These are phyloP conservation scores for Pisolithus thermaeus DNA, from an alignment of 1,284 basidiomycete genomes.

Conservation along the genomic window DNA sequence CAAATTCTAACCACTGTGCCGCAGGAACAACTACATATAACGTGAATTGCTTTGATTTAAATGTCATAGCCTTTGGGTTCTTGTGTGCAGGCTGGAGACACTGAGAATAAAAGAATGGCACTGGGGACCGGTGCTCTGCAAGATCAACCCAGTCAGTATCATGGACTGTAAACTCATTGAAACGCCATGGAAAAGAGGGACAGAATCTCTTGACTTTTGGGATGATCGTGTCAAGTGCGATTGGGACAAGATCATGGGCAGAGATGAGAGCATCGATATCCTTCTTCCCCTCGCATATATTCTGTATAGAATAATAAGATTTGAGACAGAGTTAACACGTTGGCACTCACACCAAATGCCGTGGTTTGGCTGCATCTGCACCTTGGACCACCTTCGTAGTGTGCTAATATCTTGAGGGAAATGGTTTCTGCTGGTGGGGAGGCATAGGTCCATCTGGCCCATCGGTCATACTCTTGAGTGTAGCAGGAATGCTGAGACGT, in stretches of 20 bases:
- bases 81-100: not conserved
- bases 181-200: not conserved
- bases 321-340: too few species aligned
- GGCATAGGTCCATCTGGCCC: too few species aligned
- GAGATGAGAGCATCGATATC: not conserved
- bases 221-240: not conserved
- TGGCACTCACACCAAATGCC: too few species aligned
- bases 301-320: not conserved
- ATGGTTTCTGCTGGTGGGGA: too few species aligned
- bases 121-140: not conserved
- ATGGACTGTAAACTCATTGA: constrained; percentile 2
- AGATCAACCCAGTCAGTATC: constrained; percentile 6
- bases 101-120: constrained; percentile 1
- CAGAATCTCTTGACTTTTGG: not conserved
- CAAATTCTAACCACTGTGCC: not conserved
- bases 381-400: too few species aligned
- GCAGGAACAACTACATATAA: not conserved
- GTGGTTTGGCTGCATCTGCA: too few species aligned
- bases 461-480: too few species aligned
- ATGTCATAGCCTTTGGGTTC: not conserved
- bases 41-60: constrained; percentile 1
- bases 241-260: not conserved
- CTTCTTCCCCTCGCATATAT: constrained; percentile 3
- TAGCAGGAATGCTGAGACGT: too few species aligned
- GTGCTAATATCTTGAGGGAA: too few species aligned